Evolutionary conservation across 106 monocot species (phyloP).

Genomic region (Dendrobium huoshanense): DNA sequence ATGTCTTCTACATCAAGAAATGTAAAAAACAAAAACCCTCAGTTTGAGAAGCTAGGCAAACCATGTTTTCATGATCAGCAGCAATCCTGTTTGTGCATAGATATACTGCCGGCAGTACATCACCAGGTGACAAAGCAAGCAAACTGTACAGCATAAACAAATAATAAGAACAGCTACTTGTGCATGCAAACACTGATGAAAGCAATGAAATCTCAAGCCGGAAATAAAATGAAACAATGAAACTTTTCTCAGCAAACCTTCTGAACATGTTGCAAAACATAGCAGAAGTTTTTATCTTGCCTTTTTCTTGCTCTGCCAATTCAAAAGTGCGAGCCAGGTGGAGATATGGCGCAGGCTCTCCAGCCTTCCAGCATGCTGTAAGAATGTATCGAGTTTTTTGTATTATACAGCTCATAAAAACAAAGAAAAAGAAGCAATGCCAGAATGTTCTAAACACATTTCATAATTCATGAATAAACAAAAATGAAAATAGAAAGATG

Average conservation of each 20-base stretch:
- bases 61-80: conserved; percentile 87
- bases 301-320: conserved; percentile 83
- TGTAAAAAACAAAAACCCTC: not conserved
- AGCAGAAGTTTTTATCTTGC: conserved; percentile 67
- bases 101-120: conserved; percentile 87
- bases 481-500: not conserved
- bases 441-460: not conserved
- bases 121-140: conserved; percentile 84
- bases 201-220: conserved; percentile 3
- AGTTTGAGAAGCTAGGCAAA: conserved; percentile 24
- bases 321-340: conserved; percentile 87
- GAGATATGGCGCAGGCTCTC: conserved; percentile 83
- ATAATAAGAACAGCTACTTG: not conserved
- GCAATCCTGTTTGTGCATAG: conserved; percentile 89
- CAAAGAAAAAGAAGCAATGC: not conserved
- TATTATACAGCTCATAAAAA: not conserved
- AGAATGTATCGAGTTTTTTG: conserved; percentile 5
- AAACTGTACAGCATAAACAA: conserved; percentile 39
- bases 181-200: conserved; percentile 4
- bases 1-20: not conserved
- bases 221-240: conserved; percentile 3
- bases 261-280: conserved; percentile 98
- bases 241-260: conserved; percentile 41
- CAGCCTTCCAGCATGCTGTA: conserved; percentile 90
- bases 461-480: not conserved